Evolutionary conservation across 768 basidiomycete genomes (phyloP).

Genomic region (Auricularia cornea): DNA sequence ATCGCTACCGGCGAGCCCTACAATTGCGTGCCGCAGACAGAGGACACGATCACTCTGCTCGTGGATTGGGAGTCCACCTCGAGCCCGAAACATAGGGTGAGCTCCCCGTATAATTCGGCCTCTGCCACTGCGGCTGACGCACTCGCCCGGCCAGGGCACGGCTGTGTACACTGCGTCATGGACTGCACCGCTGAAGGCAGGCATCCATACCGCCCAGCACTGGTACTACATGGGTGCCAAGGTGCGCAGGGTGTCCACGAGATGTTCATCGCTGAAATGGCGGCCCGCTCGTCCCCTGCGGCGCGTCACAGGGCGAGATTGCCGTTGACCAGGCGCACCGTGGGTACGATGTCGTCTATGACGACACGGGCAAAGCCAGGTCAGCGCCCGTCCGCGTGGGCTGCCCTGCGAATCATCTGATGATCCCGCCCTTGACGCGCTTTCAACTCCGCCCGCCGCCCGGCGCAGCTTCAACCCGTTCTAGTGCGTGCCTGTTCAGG

Average conservation of each 20-base stretch:
- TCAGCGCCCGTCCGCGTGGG: background rate
- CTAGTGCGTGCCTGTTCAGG: slow-evolving; percentile 49
- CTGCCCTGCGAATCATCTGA: background rate
- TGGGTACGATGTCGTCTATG: slow-evolving; percentile 83
- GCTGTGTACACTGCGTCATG: slow-evolving; percentile 91
- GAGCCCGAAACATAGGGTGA: slow-evolving; percentile 50
- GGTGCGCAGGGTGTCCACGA: slow-evolving; percentile 28
- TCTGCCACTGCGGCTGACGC: no score
- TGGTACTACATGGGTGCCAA: slow-evolving; percentile 96
- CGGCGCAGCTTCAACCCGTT: slow-evolving; percentile 65
- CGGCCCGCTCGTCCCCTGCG: slow-evolving; percentile 5
- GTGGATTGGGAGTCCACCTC: slow-evolving; percentile 87
- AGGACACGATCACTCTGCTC: slow-evolving; percentile 90
- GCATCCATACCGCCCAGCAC: slow-evolving; percentile 85
- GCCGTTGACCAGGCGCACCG: slow-evolving; percentile 89
- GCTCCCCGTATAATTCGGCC: background rate
- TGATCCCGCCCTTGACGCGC: background rate
- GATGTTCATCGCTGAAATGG: slow-evolving; percentile 5
- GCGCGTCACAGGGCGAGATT: slow-evolving; percentile 65
- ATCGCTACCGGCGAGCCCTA: slow-evolving; percentile 86
- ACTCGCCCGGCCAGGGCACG: slow-evolving; percentile 41
- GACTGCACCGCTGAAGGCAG: slow-evolving; percentile 85
- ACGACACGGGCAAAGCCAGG: slow-evolving; percentile 63
- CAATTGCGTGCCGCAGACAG: slow-evolving; percentile 78
- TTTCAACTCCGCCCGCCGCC: background rate